Evolutionary conservation across 768 basidiomycete genomes (phyloP).

Genomic region (Guyanaporus albipodus): DNA sequence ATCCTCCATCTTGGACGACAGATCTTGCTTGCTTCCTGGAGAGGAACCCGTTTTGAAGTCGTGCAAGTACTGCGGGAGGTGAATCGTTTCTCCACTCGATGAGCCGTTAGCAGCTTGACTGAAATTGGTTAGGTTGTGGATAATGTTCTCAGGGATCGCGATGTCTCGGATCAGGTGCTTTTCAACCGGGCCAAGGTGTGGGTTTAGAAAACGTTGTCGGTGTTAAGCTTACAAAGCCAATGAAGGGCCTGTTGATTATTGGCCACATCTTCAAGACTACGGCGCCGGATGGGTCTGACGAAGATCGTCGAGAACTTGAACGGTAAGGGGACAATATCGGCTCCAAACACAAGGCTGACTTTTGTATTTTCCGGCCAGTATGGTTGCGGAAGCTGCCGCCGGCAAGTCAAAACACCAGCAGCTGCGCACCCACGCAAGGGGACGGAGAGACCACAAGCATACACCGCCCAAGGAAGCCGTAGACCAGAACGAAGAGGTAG

Average conservation of each 20-base stretch:
- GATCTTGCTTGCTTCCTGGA: constrained; percentile 97
- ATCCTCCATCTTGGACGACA: constrained; percentile 24
- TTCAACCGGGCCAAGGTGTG: constrained; percentile 81
- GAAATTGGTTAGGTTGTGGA: constrained; percentile 58
- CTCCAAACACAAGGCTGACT: neutral
- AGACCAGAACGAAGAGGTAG: constrained; percentile 24
- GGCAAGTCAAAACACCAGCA: constrained; percentile 61
- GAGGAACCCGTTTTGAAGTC: constrained; percentile 94
- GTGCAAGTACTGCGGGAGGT: constrained; percentile 82
- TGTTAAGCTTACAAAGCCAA: neutral
- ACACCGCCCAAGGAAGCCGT: constrained; percentile 33
- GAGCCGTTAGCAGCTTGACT: constrained; percentile 3
- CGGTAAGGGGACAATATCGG: constrained; percentile 44
- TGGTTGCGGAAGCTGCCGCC: constrained; percentile 82
- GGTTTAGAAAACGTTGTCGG: neutral
- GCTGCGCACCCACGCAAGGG: constrained; percentile 25
- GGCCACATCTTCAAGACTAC: constrained; percentile 88
- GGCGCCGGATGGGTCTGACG: constrained; percentile 85
- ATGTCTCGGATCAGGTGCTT: constrained; percentile 64
- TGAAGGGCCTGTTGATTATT: constrained; percentile 77
- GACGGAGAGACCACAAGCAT: constrained; percentile 36
- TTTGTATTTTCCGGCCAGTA: constrained; percentile 39
- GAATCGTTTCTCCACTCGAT: neutral
- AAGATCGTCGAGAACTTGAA: constrained; percentile 92
- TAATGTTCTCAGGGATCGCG: constrained; percentile 77